Base-by-base conservation (phyloP, 768 basidiomycete species). In the Sporobolomyces pararoseus region DNA sequence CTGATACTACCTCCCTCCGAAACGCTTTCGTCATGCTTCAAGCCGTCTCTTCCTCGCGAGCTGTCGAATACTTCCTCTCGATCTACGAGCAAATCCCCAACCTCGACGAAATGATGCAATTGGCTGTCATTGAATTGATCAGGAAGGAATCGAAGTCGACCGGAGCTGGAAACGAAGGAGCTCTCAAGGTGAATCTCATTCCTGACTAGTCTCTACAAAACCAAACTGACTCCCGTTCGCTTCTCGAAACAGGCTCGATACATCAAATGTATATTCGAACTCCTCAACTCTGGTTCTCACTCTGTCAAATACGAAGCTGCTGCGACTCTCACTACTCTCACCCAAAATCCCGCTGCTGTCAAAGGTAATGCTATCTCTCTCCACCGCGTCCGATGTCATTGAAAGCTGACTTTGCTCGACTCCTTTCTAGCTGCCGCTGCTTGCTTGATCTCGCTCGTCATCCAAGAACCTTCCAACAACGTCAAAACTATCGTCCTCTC, bases 221-320 rank as follows among this genome's bases (percentile, higher is more conserved):
- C 39, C 17, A 9, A 42, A 42, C 51, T 62, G 3, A 47, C 19
- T 19, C 23, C 39, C 29, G 39, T 6, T 27, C n/a, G n/a, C n/a
- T n/a, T n/a, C n/a, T n/a, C n/a, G 25, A 31, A 4, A 10, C 70
- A 95, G 91, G 81, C 92, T n/a, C 86, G 90, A 69, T 98, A 94
- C 82, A 95, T 98, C 78, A 87, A 91, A 31, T 86, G 86, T 79
- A 91, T 98, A 78, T 92, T 93, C 68, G 93, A 97, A 77, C 84
- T 97, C 25, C 84, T 98, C 55, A 90, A 89, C 77, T 88, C 89
- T 3, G 83, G 89, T 0, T 94, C 91, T 10, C 89, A 93, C 78
- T 90, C 91, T 7, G 95, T 97, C 68, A 96, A 95, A 79, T 98
- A 98, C 77, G 96, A 98, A 78, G 95, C 95, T 27, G 95, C 96